Conservation (phyloP, 179 eudicot species). For the Silene noctiflora region DNA sequence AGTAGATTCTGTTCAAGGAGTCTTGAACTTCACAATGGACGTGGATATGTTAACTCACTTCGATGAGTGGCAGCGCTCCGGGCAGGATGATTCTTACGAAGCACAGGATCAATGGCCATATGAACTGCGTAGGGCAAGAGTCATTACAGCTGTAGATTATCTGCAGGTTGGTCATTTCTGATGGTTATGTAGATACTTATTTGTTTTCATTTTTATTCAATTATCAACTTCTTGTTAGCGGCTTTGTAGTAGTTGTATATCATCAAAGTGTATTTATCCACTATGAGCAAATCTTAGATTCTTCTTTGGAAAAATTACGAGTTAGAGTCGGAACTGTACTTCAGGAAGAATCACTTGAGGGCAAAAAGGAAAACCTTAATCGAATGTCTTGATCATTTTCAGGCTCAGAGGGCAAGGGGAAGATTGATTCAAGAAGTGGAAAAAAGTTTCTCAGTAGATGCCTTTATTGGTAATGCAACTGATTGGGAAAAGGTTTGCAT, state of each 20-base stretch:
- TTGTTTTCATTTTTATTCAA: no score
- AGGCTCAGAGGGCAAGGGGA: slow-evolving; percentile 92
- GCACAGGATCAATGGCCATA: slow-evolving; percentile 97
- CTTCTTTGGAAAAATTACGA: background rate
- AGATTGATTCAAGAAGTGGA: slow-evolving; percentile 64
- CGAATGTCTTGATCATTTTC: slow-evolving; percentile 9
- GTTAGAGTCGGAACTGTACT: background rate
- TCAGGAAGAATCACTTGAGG: background rate
- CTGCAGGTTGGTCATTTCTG: slow-evolving; percentile 48
- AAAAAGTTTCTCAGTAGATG: slow-evolving; percentile 72
- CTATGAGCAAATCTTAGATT: background rate
- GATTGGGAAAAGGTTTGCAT: slow-evolving; percentile 86
- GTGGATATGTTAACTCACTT: slow-evolving; percentile 91
- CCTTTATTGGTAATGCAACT: slow-evolving; percentile 75
- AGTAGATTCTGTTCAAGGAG: slow-evolving; percentile 77
- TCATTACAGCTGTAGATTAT: slow-evolving; percentile 85
- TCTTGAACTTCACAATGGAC: slow-evolving; percentile 87
- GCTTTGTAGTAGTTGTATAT: background rate
- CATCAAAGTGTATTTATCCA: background rate
- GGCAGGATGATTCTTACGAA: slow-evolving; percentile 62
- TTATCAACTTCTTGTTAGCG: background rate
- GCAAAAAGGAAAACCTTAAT: background rate
- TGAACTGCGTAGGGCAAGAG: slow-evolving; percentile 81
- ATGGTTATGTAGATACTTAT: no score
- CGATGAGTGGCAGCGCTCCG: slow-evolving; percentile 87